Conservation (phyloP, 1,139 yeast species). For the Lodderomyces beijingensis region DNA sequence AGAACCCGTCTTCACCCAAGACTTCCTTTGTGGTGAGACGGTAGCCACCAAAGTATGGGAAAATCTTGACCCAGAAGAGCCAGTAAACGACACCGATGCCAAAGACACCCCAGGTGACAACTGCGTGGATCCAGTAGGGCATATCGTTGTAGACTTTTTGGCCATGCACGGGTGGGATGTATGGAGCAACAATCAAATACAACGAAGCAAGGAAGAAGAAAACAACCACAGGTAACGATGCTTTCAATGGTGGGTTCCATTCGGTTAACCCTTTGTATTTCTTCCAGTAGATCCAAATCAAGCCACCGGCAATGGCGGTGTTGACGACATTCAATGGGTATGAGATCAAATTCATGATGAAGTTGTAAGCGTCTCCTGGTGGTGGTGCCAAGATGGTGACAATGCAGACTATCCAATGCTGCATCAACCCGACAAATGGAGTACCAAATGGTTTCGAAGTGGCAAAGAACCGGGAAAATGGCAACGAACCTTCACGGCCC, state of each 20-base stretch:
- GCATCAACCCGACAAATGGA: constrained; percentile 55
- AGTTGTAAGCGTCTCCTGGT: constrained; percentile 48
- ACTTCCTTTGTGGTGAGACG: constrained; percentile 54
- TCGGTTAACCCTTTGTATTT: constrained; percentile 45
- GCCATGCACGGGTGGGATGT: constrained; percentile 66
- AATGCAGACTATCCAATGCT: constrained; percentile 52
- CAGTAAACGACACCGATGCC: constrained; percentile 70
- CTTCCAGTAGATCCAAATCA: constrained; percentile 41
- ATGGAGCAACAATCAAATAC: constrained; percentile 75
- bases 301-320: constrained; percentile 40
- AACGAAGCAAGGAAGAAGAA: constrained; percentile 68
- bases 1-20: constrained; percentile 69
- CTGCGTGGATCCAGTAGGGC: constrained; percentile 82
- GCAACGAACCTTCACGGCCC: constrained; percentile 47
- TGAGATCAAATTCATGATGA: constrained; percentile 44
- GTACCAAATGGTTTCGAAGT: constrained; percentile 40
- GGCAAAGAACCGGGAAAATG: constrained; percentile 43
- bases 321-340: constrained; percentile 52
- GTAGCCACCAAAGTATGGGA: constrained; percentile 61
- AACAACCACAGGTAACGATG: constrained; percentile 56
- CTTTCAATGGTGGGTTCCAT: constrained; percentile 77
- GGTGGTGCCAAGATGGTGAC: constrained; percentile 47
- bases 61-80: constrained; percentile 58
- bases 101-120: constrained; percentile 77
- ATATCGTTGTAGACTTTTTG: constrained; percentile 61